These are phyloP conservation scores for Phytophthora sp. DNA, from an alignment of 352 stramenopile genomes.

Conservation along the genomic window DNA sequence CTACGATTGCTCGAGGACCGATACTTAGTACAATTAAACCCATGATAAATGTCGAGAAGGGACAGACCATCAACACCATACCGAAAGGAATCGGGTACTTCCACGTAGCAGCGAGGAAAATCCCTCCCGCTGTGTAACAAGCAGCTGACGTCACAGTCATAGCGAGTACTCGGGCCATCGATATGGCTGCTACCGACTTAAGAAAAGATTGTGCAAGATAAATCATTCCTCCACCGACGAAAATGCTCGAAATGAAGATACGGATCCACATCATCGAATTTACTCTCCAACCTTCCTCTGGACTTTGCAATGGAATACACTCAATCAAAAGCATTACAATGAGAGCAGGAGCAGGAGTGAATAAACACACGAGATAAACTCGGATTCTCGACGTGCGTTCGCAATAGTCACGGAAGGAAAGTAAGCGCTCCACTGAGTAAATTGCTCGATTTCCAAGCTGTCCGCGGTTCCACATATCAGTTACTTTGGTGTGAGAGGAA, in stretches of 20 bases:
- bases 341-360: conserved; percentile 20
- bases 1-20: background rate
- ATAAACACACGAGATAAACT: conserved; percentile 13
- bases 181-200: conserved; percentile 16
- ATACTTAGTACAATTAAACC: conserved; percentile 25
- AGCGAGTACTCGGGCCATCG: background rate
- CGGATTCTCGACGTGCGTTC: conserved; percentile 3
- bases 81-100: conserved; percentile 40
- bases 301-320: conserved; percentile 10
- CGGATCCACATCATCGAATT: conserved; percentile 27
- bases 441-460: conserved; percentile 23
- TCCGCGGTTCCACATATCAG: no score
- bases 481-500: no score
- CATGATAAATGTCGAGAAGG: conserved; percentile 28
- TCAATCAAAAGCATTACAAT: conserved; percentile 25
- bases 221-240: conserved; percentile 17
- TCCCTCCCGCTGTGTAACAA: conserved; percentile 12
- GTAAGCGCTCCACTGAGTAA: conserved; percentile 23
- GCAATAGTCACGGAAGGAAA: conserved; percentile 30
- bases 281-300: conserved; percentile 23
- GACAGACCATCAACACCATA: conserved; percentile 22
- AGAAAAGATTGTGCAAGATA: no score
- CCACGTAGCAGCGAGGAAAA: conserved; percentile 26
- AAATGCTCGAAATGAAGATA: conserved; percentile 12
- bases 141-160: conserved; percentile 21